Evolutionary conservation across 2,329 filamentous ascomycete genomes (phyloP).

Genomic region (Aureobasidium sp.): DNA sequence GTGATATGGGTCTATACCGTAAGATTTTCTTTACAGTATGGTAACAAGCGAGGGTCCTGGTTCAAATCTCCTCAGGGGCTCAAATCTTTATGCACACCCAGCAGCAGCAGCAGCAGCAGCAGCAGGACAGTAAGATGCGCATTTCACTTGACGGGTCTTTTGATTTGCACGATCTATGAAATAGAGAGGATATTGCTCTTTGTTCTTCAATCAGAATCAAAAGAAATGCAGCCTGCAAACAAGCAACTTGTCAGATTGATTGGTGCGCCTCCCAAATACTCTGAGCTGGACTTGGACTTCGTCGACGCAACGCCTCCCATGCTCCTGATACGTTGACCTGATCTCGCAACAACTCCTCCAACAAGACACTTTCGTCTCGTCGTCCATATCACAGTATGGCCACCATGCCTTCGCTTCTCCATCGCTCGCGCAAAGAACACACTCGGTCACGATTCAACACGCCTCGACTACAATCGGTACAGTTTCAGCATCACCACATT

Average conservation of each 20-base stretch:
- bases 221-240: background rate
- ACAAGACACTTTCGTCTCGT: background rate
- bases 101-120: too few relatives aligned
- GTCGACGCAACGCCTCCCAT: background rate
- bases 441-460: too few relatives aligned
- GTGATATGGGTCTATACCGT: background rate
- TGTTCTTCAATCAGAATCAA: background rate
- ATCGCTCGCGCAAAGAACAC: background rate
- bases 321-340: background rate
- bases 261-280: background rate
- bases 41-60: background rate
- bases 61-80: background rate
- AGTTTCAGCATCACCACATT: background rate
- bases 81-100: background rate
- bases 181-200: background rate
- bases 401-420: background rate
- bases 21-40: background rate
- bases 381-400: background rate
- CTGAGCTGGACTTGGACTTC: background rate
- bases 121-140: background rate
- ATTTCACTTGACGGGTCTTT: background rate
- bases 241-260: background rate
- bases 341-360: background rate
- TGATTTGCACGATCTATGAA: background rate
- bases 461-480: too few relatives aligned